Base-by-base conservation (phyloP, 2,329 filamentous ascomycete species). In the Fusarium xylarioides region DNA sequence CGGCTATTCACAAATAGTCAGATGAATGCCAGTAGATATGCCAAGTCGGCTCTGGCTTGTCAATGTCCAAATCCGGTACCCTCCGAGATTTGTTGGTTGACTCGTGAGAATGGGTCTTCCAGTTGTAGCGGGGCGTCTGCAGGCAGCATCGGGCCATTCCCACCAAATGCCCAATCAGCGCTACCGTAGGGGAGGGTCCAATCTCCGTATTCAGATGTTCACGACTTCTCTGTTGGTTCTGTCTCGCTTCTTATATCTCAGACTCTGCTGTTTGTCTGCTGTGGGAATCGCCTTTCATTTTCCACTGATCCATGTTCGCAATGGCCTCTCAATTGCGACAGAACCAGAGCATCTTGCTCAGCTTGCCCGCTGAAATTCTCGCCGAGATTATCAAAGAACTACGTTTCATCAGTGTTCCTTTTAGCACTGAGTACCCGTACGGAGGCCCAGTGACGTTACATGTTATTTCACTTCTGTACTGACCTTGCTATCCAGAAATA, bases 281-380 rank as follows among this genome's bases (percentile, higher is more conserved):
- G 18, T 1, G 5, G 19, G 18, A 19, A 4, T 16, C 11, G 6
- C 0, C 4, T 2, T 18, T 40, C 19, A 16, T 15, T 21, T 5
- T 11, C 5, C 2, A 11, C 26, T 14, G 5, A 30, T 30, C 8
- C 18, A 19, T 3, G 5, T 6, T 40, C 26, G 19, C 4, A 23
- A 56, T 56, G 54, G 1, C 12, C 0, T 19, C 54, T 23, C 18
- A n/a, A 26, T 16, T 11, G n/a, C 54, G 4, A 12, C 18, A 34
- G 5, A 12, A 7, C 0, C 3, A n/a, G 30, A 56, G 30, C 30
- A 28, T 14, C 1, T 26, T 56, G 21, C 37, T 56, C 12, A 14
- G 4, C 26, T 23, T 56, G 7, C 54, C 54, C 30, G 6, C 38
- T 3, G 40, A 56, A 19, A 44, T 56, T 16, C n/a, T 56, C 9